Conservation (phyloP, 2,329 filamentous ascomycete genomes). For the Aphanocladium album region DNA sequence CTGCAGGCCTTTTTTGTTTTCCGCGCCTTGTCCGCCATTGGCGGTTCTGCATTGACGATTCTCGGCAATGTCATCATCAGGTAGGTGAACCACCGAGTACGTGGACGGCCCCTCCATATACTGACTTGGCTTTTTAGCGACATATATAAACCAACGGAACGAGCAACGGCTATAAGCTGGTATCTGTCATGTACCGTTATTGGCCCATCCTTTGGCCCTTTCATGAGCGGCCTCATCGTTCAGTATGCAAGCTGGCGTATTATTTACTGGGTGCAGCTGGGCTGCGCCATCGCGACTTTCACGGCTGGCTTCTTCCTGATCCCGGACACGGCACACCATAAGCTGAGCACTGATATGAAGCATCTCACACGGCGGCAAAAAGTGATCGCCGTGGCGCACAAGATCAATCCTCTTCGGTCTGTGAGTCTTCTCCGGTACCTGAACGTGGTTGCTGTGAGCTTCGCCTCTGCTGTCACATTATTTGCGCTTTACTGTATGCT, state of each 20-base stretch:
- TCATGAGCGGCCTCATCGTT: slow-evolving; percentile 71
- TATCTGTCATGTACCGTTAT: slow-evolving; percentile 67
- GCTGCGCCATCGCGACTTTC: slow-evolving; percentile 55
- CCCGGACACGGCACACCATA: slow-evolving; percentile 67
- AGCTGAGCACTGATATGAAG: slow-evolving; percentile 55
- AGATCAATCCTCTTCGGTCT: slow-evolving; percentile 63
- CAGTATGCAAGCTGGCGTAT: slow-evolving; percentile 68
- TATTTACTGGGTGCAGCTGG: slow-evolving; percentile 75
- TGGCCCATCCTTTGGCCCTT: slow-evolving; percentile 65
- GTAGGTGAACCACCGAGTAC: slow-evolving; percentile 27
- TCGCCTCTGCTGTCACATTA: slow-evolving; percentile 59
- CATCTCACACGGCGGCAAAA: slow-evolving; percentile 48
- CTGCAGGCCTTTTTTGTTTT: slow-evolving; percentile 69
- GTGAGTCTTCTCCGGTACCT: slow-evolving; percentile 61
- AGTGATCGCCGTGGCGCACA: slow-evolving; percentile 49
- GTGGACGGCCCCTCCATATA: slow-evolving; percentile 14
- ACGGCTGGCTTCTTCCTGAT: slow-evolving; percentile 60
- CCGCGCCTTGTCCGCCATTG: slow-evolving; percentile 67
- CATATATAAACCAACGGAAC: slow-evolving; percentile 60
- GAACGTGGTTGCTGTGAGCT: slow-evolving; percentile 56
- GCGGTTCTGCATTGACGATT: slow-evolving; percentile 69
- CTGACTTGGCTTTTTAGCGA: slow-evolving; percentile 34
- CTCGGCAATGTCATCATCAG: slow-evolving; percentile 67
- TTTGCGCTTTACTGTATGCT: slow-evolving; percentile 66
- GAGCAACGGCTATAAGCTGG: slow-evolving; percentile 69